Evolutionary conservation across 148 eudicot genomes (phyloP), one percentile per base, ranked within the genome.

Genomic region (Rhododendron williamsianum): DNA sequence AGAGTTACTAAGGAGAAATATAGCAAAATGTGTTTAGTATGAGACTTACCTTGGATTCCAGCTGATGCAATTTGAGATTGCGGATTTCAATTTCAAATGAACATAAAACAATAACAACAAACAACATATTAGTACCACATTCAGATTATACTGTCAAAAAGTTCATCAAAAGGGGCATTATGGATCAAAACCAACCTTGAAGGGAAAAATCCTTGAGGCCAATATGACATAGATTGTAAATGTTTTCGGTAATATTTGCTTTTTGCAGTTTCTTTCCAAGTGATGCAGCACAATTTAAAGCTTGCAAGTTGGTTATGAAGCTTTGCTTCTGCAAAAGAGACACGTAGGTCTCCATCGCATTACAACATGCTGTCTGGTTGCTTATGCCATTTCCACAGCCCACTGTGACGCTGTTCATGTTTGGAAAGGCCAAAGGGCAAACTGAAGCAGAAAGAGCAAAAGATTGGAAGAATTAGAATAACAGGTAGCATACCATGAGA

Each of bases 151-250:
- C 41, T 11, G n/a, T 73, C 27, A 16, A 78, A 76, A 83, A 27
- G 69, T 79, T 49, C 76, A 52, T 81, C 74, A 76, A 54, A 54
- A 76, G 56, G 35, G 19, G 15, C 25, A 87, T 49, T n/a, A 48
- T 78, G 49, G 78, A 71, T 36, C 36, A 82, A 80, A 82, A 87
- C 86, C 45, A 84, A 97, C 99, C 99, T 95, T 97, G 98, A 84
- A 95, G 92, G 48, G 99, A 97, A 83, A 97, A 97, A 81, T 97
- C 95, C 92, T 95, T 95, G 85, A 97, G 98, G 88, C 95, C 94
- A 65, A 97, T 92, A 81, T 84, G 97, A 86, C 99, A 97, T n/a
- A 93, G 93, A 33, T 87, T 86, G 87, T 93, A 97, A 13, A 97
- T 89, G 87, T 97, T 91, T 46, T 90, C 85, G 76, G 98, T 93